Evolutionary conservation across 768 basidiomycete genomes (phyloP).

Genomic region (Pleurotus salmoneostramineus): DNA sequence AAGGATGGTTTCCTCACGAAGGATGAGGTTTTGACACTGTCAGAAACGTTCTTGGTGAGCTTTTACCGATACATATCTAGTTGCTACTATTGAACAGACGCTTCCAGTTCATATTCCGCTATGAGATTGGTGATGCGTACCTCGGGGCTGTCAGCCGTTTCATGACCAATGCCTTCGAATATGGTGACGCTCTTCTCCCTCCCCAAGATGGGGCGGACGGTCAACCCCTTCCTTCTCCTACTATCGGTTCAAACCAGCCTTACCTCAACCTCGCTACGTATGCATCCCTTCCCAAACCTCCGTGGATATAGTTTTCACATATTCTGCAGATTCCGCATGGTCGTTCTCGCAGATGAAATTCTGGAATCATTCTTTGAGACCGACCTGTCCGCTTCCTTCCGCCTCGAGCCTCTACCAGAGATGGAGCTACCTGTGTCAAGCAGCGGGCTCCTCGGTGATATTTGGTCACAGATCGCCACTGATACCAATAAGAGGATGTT

Average conservation of each 20-base stretch:
- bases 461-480: conserved; percentile 88
- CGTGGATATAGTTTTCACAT: not conserved
- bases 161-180: conserved; percentile 98
- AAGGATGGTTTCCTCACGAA: conserved; percentile 94
- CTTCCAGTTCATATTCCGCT: conserved; percentile 92
- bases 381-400: conserved; percentile 87
- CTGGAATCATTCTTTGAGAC: conserved; percentile 96
- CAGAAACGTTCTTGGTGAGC: conserved; percentile 86
- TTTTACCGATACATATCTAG: conserved; percentile 3
- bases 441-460: conserved; percentile 69
- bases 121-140: conserved; percentile 94
- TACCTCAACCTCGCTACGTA: conserved; percentile 91
- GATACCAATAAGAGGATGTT: conserved; percentile 93
- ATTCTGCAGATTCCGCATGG: conserved; percentile 88
- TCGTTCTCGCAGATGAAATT: conserved; percentile 93
- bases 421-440: conserved; percentile 57
- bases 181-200: conserved; percentile 89
- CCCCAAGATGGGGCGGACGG: conserved; percentile 30
- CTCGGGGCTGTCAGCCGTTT: conserved; percentile 94
- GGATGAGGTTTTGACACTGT: conserved; percentile 93
- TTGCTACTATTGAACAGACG: not conserved
- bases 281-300: conserved; percentile 18
- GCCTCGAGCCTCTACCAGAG: conserved; percentile 66
- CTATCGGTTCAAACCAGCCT: conserved; percentile 74
- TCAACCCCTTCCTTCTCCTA: conserved; percentile 34